phyloP scores from a whole-genome alignment of 257 asterid genomes.

The Ehretia macrophylla region DNA sequence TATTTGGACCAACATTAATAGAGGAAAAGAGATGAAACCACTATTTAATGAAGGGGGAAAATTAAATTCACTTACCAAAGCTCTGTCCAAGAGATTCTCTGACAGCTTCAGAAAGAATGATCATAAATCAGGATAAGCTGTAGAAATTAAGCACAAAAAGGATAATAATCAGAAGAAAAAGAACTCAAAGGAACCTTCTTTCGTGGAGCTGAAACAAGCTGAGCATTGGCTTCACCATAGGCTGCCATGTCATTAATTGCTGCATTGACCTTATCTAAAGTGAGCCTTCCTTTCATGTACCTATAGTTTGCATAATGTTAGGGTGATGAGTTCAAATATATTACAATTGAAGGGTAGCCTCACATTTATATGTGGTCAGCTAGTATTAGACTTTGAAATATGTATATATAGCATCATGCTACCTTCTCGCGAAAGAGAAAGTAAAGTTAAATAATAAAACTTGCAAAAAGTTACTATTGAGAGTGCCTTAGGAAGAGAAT shows the following conservation, averaged over 20 bases:
- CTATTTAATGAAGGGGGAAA: background rate
- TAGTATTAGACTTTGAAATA: background rate
- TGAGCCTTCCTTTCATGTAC: slow-evolving; percentile 94
- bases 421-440: background rate
- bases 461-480: background rate
- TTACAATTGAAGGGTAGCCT: background rate
- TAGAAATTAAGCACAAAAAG: background rate
- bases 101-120: slow-evolving; percentile 57
- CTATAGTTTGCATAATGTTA: slow-evolving; percentile 36
- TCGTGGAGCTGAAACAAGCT: slow-evolving; percentile 78
- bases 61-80: slow-evolving; percentile 55
- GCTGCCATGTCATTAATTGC: slow-evolving; percentile 82
- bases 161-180: background rate
- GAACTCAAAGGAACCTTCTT: slow-evolving; percentile 47
- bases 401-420: background rate
- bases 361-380: background rate
- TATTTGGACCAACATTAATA: too few relatives aligned
- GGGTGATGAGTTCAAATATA: background rate
- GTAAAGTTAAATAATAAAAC: background rate
- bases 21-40: background rate
- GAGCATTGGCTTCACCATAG: slow-evolving; percentile 88
- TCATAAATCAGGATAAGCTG: slow-evolving; percentile 20
- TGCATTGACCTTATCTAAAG: slow-evolving; percentile 85
- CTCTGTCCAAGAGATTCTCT: slow-evolving; percentile 72
- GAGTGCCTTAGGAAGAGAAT: slow-evolving; percentile 4